These are phyloP conservation scores for Capsicum pubescens DNA, from an alignment of 257 asterid genomes.

Conservation along the genomic window DNA sequence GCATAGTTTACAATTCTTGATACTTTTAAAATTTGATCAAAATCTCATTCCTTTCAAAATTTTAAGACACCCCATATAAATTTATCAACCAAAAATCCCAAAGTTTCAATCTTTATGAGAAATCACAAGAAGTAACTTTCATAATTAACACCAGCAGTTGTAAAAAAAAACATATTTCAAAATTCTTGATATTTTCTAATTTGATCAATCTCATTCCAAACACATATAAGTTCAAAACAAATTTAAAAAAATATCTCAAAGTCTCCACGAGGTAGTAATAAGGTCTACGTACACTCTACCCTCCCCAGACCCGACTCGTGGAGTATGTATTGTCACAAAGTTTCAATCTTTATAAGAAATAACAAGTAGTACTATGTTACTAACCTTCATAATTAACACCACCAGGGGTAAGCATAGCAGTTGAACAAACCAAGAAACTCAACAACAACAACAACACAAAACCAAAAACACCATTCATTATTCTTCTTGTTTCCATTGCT, in stretches of 20 bases:
- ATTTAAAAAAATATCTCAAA: not conserved
- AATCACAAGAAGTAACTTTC: slow-evolving; percentile 56
- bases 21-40: not conserved
- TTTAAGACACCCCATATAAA: not conserved
- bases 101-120: not conserved
- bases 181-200: not conserved
- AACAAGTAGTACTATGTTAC: not conserved
- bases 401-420: slow-evolving; percentile 74
- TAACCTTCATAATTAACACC: slow-evolving; percentile 95
- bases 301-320: too few relatives aligned
- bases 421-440: slow-evolving; percentile 53
- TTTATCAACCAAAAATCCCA: not conserved
- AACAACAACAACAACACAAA: slow-evolving; percentile 45
- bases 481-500: slow-evolving; percentile 43
- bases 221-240: too few relatives aligned
- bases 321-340: not conserved
- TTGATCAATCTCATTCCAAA: slow-evolving; percentile 14
- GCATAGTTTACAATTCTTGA: slow-evolving; percentile 34
- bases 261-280: not conserved
- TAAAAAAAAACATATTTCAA: slow-evolving; percentile 45
- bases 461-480: slow-evolving; percentile 38
- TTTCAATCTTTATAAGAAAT: slow-evolving; percentile 5
- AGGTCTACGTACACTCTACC: too few relatives aligned
- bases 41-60: not conserved
- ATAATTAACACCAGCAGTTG: slow-evolving; percentile 81